These are phyloP conservation scores for Alternaria gaisen DNA, from an alignment of 2,329 filamentous ascomycete genomes.

Conservation along the genomic window DNA sequence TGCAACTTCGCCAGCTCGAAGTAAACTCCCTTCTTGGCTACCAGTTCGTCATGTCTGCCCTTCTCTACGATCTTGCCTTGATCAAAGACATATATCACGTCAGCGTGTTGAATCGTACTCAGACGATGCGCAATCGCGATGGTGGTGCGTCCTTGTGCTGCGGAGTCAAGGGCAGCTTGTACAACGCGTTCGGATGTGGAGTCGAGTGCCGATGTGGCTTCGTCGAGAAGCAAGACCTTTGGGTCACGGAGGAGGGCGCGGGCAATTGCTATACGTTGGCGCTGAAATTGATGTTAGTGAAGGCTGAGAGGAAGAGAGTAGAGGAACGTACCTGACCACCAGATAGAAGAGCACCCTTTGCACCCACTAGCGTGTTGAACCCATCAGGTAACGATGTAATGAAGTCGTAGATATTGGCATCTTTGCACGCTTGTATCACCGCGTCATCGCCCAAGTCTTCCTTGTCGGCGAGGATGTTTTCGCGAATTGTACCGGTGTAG, in stretches of 20 bases:
- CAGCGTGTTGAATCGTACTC: conserved; percentile 92
- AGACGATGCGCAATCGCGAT: conserved; percentile 94
- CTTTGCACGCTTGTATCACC: conserved; percentile 80
- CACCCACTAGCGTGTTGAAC: conserved; percentile 85
- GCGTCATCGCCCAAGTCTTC: conserved; percentile 75
- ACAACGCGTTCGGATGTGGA: conserved; percentile 73
- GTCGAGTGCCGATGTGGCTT: conserved; percentile 52
- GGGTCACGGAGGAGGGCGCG: conserved; percentile 91
- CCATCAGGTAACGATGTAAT: conserved; percentile 65
- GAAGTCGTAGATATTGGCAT: conserved; percentile 58
- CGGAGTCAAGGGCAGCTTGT: conserved; percentile 80
- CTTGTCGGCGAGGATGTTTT: conserved; percentile 76
- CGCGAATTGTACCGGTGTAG: conserved; percentile 89
- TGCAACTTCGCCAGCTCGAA: conserved; percentile 49
- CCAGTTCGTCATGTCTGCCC: conserved; percentile 75
- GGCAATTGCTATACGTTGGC: conserved; percentile 94
- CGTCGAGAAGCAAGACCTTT: conserved; percentile 71
- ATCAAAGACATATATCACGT: conserved; percentile 97
- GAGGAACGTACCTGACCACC: conserved; percentile 67
- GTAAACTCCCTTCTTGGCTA: conserved; percentile 54
- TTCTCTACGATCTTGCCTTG: conserved; percentile 85
- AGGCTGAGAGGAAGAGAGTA: too few relatives aligned
- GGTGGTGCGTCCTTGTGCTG: conserved; percentile 86
- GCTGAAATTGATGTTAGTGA: conserved; percentile 59
- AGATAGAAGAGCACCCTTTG: conserved; percentile 70